Base-by-base conservation (phyloP, 257 asterid genomes). In the Fraxinus cuspidata region DNA sequence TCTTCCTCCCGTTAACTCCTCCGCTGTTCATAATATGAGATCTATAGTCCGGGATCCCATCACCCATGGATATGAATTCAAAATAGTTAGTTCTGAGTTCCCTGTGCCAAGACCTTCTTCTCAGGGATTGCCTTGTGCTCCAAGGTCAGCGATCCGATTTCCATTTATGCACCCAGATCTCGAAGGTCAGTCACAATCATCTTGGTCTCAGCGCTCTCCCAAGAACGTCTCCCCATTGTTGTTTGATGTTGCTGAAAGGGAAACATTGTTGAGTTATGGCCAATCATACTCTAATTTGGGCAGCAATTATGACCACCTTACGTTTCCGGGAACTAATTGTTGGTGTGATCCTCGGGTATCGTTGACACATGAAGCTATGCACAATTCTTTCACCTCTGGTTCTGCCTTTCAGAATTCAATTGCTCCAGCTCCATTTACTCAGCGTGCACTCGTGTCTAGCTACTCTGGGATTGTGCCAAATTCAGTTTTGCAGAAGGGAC, bases 111-210 rank as follows among this genome's bases (percentile, higher is more conserved):
- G 82, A 37, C 72, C 80, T 21, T 31, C 76, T 77, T 77, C 70
- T 84, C 77, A 80, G 74, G 86, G 78, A 73, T 80, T 79, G 53
- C 75, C 67, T 71, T 64, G 60, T 60, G 73, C 85, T 65, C 73
- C 84, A 51, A 64, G 70, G 28, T 77, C 90, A 70, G 32, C 86
- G 69, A 74, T 83, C 77, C 87, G 82, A 83, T 84, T 85, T 67
- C 97, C 97, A 70, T 84, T 85, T 78, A 64, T 80, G 82, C 84
- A 81, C 76, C 85, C 87, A 2, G 86, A 86, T 80, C 76, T 79
- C 18, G 87, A 71, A 71, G 81, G 77, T 69, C 82, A 77, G 70
- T 76, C 73, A 32, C 83, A 29, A 32, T 83, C 87, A 74, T 63
- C 89, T 49, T 70, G 85, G 88, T 71, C 78, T 71, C 85, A 35